Evolutionary conservation across 768 basidiomycete genomes (phyloP).

Genomic region (Termitomyces sp.): DNA sequence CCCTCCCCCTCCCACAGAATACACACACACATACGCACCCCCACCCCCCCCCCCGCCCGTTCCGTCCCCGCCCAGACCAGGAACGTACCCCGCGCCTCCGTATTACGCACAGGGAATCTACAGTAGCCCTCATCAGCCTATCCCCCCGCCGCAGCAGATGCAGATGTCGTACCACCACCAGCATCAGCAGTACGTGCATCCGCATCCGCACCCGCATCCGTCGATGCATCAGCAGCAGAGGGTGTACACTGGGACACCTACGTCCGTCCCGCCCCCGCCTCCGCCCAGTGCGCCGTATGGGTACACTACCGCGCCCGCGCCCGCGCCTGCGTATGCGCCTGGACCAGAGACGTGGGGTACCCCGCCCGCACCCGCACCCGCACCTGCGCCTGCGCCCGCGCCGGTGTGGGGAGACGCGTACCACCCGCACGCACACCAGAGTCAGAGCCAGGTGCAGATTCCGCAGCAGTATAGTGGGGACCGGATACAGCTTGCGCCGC

Average conservation of each 20-base stretch:
- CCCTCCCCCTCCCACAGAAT: not conserved
- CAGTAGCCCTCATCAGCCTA: too few species aligned
- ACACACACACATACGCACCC: too few species aligned
- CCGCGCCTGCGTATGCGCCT: not conserved
- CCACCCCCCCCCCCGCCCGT: too few species aligned
- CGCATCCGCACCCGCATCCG: constrained; percentile 21
- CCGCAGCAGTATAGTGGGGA: constrained; percentile 19
- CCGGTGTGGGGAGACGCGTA: constrained; percentile 1
- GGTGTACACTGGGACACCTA: constrained; percentile 24
- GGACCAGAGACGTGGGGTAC: not conserved
- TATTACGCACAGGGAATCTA: too few species aligned
- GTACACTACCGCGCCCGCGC: not conserved
- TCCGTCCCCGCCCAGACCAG: not conserved
- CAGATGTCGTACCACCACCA: not conserved
- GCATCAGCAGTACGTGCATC: constrained; percentile 24
- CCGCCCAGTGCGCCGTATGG: not conserved
- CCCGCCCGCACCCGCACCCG: not conserved
- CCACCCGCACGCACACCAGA: not conserved
- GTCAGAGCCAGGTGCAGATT: not conserved
- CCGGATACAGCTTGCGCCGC: constrained; percentile 55
- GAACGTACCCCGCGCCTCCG: not conserved
- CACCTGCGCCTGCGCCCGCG: not conserved
- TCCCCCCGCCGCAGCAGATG: not conserved
- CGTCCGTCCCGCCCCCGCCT: constrained; percentile 17
- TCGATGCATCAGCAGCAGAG: constrained; percentile 14